A percentile compares a stretch with the other conserved stretches of the same genome.
phyloP scores from a whole-genome alignment of 2,329 filamentous ascomycete genomes.

The Fusarium sp. region DNA sequence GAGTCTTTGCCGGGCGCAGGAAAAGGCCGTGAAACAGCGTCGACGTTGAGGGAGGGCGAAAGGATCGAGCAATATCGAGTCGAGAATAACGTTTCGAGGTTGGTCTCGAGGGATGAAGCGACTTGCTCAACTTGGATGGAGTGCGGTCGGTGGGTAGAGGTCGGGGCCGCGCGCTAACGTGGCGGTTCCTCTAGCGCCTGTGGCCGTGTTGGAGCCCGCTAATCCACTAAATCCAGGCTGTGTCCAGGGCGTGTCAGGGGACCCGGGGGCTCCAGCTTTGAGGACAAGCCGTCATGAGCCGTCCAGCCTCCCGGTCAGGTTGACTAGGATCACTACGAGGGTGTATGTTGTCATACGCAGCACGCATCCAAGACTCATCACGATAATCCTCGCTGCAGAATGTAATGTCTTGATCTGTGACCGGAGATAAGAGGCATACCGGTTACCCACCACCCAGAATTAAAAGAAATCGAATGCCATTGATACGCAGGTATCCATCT shows the following conservation, averaged over 20 bases:
- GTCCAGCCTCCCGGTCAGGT: not conserved
- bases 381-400: not conserved
- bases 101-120: conserved; percentile 30
- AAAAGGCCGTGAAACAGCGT: not conserved
- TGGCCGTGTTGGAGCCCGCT: conserved; percentile 30
- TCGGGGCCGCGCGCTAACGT: conserved; percentile 32
- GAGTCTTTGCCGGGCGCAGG: not conserved
- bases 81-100: conserved; percentile 26
- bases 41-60: not conserved
- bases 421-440: not conserved
- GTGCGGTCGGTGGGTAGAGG: not conserved
- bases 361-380: not conserved
- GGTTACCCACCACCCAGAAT: not conserved
- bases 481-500: not conserved
- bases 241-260: conserved; percentile 2
- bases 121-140: conserved; percentile 4
- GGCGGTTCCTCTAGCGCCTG: conserved; percentile 38
- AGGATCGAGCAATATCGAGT: conserved; percentile 16
- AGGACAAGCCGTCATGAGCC: conserved; percentile 6
- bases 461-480: not conserved
- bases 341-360: not conserved
- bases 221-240: conserved; percentile 27
- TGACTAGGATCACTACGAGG: not conserved
- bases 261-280: not conserved
- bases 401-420: not conserved